Base-by-base conservation (phyloP, 306 rosid genomes). In the Potentilla sterilis region DNA sequence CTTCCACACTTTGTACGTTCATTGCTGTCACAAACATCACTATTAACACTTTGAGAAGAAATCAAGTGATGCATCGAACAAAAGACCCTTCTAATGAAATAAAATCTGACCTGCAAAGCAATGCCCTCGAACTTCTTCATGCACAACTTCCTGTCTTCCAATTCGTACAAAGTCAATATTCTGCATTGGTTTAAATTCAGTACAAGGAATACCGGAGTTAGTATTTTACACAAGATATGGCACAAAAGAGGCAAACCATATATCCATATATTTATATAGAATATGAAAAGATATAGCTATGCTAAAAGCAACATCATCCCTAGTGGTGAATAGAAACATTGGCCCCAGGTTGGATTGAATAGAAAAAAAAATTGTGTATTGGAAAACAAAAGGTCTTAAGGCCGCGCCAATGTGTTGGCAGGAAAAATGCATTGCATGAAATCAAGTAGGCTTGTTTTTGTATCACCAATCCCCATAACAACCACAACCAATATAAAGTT, bases 161-260 rank as follows among this genome's bases (percentile, higher is more conserved):
- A 94, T 84, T 43, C 98, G 93, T 59, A 94, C 54, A 87, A 92
- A 94, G 84, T 94, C 95, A 75, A 94, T 85, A 52, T 86, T 88
- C 97, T 94, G 80, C 77, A 80, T 77, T 75, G 48, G 63, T 78
- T 78, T 47, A 80, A 38, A 76, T 79, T 75, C 79, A 80, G 69
- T 67, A 48, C 71, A 72, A 40, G 54, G 66, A 70, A 75, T 61
- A 75, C 18, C 40, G 42, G 40, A 65, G 13, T 18, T 54, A 74
- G 35, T 48, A 54, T 24, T 72, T 68, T 15, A 78, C 13, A 42
- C 40, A 48, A 72, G 24, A 77, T 59, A 65, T 40, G 67, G 34
- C 21, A 47, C 69, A 65, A 37, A 43, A 34, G 73, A 7, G 44
- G 28, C 40, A 41, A 38, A 59, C 55, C 70, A 48, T 16, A 42